These are phyloP conservation scores for Salix koriyanagi DNA, from an alignment of 345 rosid genomes.

Conservation along the genomic window DNA sequence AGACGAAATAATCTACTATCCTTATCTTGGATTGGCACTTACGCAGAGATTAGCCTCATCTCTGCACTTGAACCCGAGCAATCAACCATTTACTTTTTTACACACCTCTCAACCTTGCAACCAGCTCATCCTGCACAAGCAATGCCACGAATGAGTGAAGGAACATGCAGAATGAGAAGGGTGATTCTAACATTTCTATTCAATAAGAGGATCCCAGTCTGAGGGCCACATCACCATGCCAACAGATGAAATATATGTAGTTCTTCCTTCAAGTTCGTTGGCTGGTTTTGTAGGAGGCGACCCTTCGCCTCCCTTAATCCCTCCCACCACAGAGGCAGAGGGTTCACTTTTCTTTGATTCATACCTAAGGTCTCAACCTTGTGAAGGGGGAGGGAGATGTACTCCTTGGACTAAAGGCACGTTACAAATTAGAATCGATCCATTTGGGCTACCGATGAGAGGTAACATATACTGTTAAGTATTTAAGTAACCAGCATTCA, in stretches of 20 bases:
- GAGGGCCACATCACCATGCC: neutral
- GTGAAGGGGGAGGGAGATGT: neutral
- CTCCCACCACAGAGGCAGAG: neutral
- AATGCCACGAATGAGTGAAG: neutral
- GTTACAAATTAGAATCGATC: neutral
- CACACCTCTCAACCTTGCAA: slow-evolving; percentile 52
- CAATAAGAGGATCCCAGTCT: neutral
- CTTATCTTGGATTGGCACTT: neutral
- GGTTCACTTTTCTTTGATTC: neutral
- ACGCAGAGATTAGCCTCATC: neutral
- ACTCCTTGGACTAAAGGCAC: neutral
- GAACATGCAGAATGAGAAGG: neutral
- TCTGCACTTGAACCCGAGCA: neutral
- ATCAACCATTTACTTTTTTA: slow-evolving; percentile 35
- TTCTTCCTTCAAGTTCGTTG: neutral
- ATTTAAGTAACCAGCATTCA: neutral
- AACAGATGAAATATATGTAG: neutral
- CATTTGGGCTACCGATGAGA: neutral
- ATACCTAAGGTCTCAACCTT: neutral
- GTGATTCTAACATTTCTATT: neutral
- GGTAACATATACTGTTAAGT: neutral
- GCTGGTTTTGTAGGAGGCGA: neutral
- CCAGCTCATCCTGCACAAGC: slow-evolving; percentile 75
- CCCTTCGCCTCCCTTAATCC: neutral
- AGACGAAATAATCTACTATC: slow-evolving; percentile 14